Conservation (phyloP, 2,329 filamentous ascomycete genomes). For the Grosmannia clavigera region DNA sequence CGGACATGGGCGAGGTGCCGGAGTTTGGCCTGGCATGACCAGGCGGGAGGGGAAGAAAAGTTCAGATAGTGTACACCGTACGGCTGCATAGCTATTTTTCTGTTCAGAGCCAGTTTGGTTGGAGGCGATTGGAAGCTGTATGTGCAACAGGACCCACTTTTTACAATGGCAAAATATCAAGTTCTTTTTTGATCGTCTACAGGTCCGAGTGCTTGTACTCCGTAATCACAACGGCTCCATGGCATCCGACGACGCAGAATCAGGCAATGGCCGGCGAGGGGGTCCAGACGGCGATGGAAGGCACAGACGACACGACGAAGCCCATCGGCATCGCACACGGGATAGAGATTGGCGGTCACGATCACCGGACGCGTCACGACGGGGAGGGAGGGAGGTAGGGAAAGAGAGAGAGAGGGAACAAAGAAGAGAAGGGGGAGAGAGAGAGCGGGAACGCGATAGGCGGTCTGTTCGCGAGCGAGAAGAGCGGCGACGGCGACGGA, state of each 20-base stretch:
- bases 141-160: neutral
- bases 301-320: constrained; percentile 10
- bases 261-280: neutral
- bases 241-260: neutral
- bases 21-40: constrained; percentile 59
- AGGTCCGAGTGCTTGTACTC: neutral
- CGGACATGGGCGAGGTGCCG: constrained; percentile 76
- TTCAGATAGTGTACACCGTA: neutral
- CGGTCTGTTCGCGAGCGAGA: neutral
- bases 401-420: constrained; percentile 5
- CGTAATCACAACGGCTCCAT: neutral
- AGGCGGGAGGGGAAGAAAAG: neutral
- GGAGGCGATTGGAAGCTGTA: neutral
- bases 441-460: neutral
- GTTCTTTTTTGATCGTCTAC: neutral
- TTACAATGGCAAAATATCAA: neutral
- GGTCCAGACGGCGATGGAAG: neutral
- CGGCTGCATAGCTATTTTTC: neutral
- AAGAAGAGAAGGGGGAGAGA: neutral
- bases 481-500: neutral
- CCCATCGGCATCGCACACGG: constrained; percentile 9
- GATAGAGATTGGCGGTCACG: constrained; percentile 9
- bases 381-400: too few species aligned
- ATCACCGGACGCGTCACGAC: neutral
- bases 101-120: neutral